phyloP scores from a whole-genome alignment of 495 filamentous ascomycete genomes.

The Aspergillus coremiiformis region DNA sequence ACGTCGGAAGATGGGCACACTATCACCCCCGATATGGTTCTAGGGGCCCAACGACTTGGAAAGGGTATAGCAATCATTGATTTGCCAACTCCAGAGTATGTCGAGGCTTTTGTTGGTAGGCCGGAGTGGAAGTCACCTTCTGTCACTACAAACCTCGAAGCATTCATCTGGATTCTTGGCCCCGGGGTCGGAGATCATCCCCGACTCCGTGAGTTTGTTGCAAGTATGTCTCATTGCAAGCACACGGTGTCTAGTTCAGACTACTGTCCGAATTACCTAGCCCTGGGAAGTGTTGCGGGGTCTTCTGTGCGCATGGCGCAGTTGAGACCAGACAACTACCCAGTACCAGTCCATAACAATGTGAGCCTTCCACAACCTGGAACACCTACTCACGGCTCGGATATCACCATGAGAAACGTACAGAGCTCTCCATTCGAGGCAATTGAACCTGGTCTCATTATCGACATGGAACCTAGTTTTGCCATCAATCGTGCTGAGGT shows the following conservation, averaged over 20 bases:
- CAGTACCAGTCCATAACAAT: slow-evolving; percentile 55
- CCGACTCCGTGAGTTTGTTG: slow-evolving; percentile 60
- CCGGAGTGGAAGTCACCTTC: slow-evolving; percentile 63
- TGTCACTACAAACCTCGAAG: slow-evolving; percentile 58
- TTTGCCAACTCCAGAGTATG: slow-evolving; percentile 58
- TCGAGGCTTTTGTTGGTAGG: slow-evolving; percentile 57
- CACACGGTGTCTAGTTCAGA: slow-evolving; percentile 72
- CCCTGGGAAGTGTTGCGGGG: slow-evolving; percentile 54
- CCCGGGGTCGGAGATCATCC: slow-evolving; percentile 54
- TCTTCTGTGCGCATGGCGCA: slow-evolving; percentile 58
- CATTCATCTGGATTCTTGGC: slow-evolving; percentile 76
- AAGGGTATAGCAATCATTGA: slow-evolving; percentile 75
- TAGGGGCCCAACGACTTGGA: slow-evolving; percentile 47
- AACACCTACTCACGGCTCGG: slow-evolving; percentile 11
- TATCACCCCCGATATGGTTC: slow-evolving; percentile 59
- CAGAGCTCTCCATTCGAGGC: slow-evolving; percentile 20
- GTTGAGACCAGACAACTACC: slow-evolving; percentile 63
- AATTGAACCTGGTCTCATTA: slow-evolving; percentile 43
- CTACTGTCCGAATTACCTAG: slow-evolving; percentile 62
- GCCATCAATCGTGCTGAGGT: slow-evolving; percentile 43
- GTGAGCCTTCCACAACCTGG: slow-evolving; percentile 29
- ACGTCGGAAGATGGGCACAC: slow-evolving; percentile 45
- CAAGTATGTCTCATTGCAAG: slow-evolving; percentile 47
- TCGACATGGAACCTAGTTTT: slow-evolving; percentile 62
- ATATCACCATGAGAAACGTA: slow-evolving; percentile 5